Percentiles rank a stretch among this genome's conserved stretches.
Evolutionary conservation across 2,329 filamentous ascomycete genomes (phyloP).

Genomic region (Apiospora saccharicola): DNA sequence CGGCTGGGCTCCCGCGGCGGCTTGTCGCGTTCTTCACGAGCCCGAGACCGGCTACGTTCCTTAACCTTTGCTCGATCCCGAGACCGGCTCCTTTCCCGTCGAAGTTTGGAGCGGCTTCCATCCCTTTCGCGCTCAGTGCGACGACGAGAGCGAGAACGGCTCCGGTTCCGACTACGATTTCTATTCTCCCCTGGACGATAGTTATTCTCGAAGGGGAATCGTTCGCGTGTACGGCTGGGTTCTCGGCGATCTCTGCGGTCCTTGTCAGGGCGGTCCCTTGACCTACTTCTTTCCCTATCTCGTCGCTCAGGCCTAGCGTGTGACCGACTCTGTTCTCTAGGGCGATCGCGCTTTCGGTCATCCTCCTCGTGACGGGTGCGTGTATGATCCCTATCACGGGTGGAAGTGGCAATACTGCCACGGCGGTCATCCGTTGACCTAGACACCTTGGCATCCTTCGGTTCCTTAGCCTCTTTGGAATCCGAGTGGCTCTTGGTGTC

Average conservation of each 20-base stretch:
- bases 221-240: slow-evolving; percentile 22
- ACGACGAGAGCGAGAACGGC: slow-evolving; percentile 17
- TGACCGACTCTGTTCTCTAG: slow-evolving; percentile 33
- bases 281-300: slow-evolving; percentile 39
- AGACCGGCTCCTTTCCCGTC: slow-evolving; percentile 27
- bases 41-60: slow-evolving; percentile 28
- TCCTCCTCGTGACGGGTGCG: slow-evolving; percentile 36
- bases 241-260: slow-evolving; percentile 24
- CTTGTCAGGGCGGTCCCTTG: slow-evolving; percentile 39
- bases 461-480: slow-evolving; percentile 31
- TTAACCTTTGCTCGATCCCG: background rate
- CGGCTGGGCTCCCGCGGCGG: slow-evolving; percentile 39
- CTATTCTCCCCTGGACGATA: slow-evolving; percentile 23
- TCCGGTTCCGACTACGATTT: slow-evolving; percentile 20
- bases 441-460: slow-evolving; percentile 31
- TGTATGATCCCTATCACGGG: slow-evolving; percentile 34
- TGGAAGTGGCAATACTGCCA: slow-evolving; percentile 36
- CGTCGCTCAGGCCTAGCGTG: slow-evolving; percentile 19
- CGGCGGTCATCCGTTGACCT: slow-evolving; percentile 38
- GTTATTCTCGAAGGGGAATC: slow-evolving; percentile 23
- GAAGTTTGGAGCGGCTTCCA: slow-evolving; percentile 16
- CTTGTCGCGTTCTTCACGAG: slow-evolving; percentile 22
- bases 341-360: slow-evolving; percentile 42
- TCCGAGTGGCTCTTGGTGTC: slow-evolving; percentile 35
- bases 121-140: slow-evolving; percentile 11